phyloP scores from a whole-genome alignment of 306 rosid species.

The Potentilla sterilis region DNA sequence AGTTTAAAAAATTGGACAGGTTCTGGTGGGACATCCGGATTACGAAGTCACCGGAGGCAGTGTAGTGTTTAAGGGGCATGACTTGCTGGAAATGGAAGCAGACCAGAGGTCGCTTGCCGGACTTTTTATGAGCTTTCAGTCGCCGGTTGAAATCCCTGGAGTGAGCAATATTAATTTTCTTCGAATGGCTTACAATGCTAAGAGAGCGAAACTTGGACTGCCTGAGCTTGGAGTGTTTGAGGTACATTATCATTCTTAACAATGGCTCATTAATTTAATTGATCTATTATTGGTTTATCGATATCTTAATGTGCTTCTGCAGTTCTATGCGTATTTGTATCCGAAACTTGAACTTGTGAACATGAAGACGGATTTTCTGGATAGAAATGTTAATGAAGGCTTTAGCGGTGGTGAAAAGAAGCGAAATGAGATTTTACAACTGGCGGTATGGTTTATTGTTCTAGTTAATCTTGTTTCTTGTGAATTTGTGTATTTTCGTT shows the following conservation, averaged over 20 bases:
- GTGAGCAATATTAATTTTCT: conserved; percentile 84
- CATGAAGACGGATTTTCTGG: conserved; percentile 87
- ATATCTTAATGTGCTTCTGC: conserved; percentile 36
- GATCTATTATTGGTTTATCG: not conserved
- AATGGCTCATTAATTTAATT: not conserved
- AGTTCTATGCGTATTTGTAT: conserved; percentile 72
- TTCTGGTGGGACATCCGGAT: conserved; percentile 91
- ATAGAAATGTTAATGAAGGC: conserved; percentile 94
- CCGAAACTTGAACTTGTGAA: conserved; percentile 83
- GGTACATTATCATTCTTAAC: conserved; percentile 31
- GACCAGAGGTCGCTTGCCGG: conserved; percentile 86
- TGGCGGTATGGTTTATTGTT: conserved; percentile 45
- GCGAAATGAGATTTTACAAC: conserved; percentile 93
- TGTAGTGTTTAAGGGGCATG: conserved; percentile 68
- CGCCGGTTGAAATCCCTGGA: conserved; percentile 90
- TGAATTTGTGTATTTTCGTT: too few relatives aligned
- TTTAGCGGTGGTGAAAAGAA: conserved; percentile 95
- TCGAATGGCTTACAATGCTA: conserved; percentile 88
- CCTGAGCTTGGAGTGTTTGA: conserved; percentile 87
- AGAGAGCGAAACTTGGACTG: conserved; percentile 66
- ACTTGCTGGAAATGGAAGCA: conserved; percentile 78
- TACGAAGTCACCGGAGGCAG: conserved; percentile 86
- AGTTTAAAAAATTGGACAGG: conserved; percentile 3
- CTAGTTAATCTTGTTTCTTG: too few relatives aligned
- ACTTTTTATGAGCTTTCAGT: conserved; percentile 93